Evolutionary conservation across 2,329 filamentous ascomycete species (phyloP).

Genomic region (Domatiomyces globalis): DNA sequence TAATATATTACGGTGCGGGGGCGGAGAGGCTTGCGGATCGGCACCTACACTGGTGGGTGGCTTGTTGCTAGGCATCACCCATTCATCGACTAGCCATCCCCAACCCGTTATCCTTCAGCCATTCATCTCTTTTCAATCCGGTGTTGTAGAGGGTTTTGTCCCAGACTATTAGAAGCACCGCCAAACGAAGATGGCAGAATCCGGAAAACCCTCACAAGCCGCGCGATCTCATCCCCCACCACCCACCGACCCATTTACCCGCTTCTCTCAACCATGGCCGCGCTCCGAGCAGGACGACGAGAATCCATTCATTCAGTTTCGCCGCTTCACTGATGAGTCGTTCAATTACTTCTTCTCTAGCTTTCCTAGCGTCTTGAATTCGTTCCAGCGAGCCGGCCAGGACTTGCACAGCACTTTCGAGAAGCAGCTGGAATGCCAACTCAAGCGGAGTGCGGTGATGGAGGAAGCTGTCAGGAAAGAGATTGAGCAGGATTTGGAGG

Average conservation of each 20-base stretch:
- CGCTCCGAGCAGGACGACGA: constrained; percentile 23
- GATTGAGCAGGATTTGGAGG: constrained; percentile 15
- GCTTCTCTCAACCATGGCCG: constrained; percentile 17
- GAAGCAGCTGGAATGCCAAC: background rate
- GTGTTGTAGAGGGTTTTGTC: background rate
- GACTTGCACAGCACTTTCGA: background rate
- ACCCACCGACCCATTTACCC: constrained; percentile 17
- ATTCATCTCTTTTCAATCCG: background rate
- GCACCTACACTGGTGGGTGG: too few relatives aligned
- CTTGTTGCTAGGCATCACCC: background rate
- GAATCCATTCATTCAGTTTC: constrained; percentile 48
- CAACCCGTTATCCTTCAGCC: background rate
- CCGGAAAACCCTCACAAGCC: background rate
- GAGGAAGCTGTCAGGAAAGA: constrained; percentile 13
- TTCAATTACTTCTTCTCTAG: constrained; percentile 40
- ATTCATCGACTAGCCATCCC: background rate
- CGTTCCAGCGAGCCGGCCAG: background rate
- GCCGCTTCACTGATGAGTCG: constrained; percentile 46
- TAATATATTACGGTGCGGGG: too few relatives aligned
- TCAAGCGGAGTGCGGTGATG: background rate
- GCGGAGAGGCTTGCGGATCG: too few relatives aligned
- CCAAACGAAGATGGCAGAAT: background rate
- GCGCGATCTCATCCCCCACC: constrained; percentile 12
- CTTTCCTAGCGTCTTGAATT: constrained; percentile 24
- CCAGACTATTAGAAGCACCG: background rate